A percentile compares a stretch with the other conserved stretches of the same genome.
Conservation (phyloP, 352 stramenopile species). For the Phytophthora pseudosyringae region DNA sequence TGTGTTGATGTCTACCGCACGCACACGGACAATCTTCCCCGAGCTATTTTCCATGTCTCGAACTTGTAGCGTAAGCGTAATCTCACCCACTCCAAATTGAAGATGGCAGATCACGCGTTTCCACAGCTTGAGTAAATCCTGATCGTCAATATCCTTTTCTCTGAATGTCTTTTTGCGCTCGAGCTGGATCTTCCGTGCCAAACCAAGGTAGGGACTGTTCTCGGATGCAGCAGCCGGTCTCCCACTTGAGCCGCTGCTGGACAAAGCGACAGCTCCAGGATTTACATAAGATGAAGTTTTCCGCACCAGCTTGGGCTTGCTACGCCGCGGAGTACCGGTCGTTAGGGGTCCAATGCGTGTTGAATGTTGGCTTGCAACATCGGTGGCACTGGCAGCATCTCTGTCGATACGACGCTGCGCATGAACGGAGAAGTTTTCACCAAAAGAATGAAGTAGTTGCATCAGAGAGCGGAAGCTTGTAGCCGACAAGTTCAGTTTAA, state of each 20-base stretch:
- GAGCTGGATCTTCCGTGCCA: conserved; percentile 46
- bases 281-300: conserved; percentile 39
- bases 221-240: conserved; percentile 23
- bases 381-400: conserved; percentile 24
- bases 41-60: conserved; percentile 43
- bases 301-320: conserved; percentile 40
- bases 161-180: conserved; percentile 42
- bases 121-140: conserved; percentile 83
- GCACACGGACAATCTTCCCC: conserved; percentile 64
- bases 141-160: conserved; percentile 68
- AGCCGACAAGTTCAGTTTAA: conserved; percentile 77
- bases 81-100: conserved; percentile 61
- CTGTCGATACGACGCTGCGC: conserved; percentile 37
- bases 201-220: conserved; percentile 44
- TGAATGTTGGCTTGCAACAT: conserved; percentile 11
- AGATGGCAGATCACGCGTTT: conserved; percentile 69
- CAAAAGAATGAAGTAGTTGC: conserved; percentile 71
- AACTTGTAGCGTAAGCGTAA: conserved; percentile 63
- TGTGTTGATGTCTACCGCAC: conserved; percentile 66
- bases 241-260: conserved; percentile 37
- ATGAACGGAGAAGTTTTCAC: conserved; percentile 65
- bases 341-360: conserved; percentile 15
- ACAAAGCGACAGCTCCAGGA: conserved; percentile 25
- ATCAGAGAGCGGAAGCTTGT: conserved; percentile 67
- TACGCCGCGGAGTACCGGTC: conserved; percentile 20